Base-by-base conservation (phyloP, 2,329 filamentous ascomycete species). In the Rutstroemia sp. region DNA sequence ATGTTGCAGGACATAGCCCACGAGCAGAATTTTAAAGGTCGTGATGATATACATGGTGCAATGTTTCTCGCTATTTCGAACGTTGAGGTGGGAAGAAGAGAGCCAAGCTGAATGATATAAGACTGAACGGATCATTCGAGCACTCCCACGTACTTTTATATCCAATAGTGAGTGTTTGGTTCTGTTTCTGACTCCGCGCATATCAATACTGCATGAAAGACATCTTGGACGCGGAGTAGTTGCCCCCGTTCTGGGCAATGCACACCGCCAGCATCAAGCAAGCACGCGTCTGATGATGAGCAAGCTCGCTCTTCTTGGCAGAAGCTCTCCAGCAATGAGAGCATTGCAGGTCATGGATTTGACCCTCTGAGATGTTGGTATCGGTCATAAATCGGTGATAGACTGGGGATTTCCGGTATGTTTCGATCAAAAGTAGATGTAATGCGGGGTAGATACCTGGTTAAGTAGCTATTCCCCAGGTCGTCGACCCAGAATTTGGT, bases 341-440 rank as follows among this genome's bases (percentile, higher is more conserved):
- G n/a, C 38, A n/a, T 27, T 21, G 40, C 38, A 42, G 14, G 44
- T 54, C 19, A 27, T n/a, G 14, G 5, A 25, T 8, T 12, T 45
- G 5, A 23, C 3, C 6, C 8, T 9, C 27, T 40, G 9, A 34
- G n/a, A 23, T 25, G 17, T 12, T 23, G 12, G 19, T 25, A 9
- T 58, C 30, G 39, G 51, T 14, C n/a, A 47, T 50, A 46, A 9
- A 30, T 51, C 51, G 54, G 36, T 19, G 45, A 55, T 48, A 45
- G 25, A 45, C 21, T 52, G 42, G 19, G 16, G 21, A 52, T 10
- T 27, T 19, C 16, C 19, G 23, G 19, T 52, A 55, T 21, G 25
- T 25, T 44, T 51, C 12, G 8, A 44, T 9, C 14, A 16, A 44
- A 17, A 7, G 23, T 10, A 23, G 17, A 27, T 51, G 19, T 25